Evolutionary conservation across 371 early-diverging fungal species (phyloP).

Genomic region (Mycotypha africana): DNA sequence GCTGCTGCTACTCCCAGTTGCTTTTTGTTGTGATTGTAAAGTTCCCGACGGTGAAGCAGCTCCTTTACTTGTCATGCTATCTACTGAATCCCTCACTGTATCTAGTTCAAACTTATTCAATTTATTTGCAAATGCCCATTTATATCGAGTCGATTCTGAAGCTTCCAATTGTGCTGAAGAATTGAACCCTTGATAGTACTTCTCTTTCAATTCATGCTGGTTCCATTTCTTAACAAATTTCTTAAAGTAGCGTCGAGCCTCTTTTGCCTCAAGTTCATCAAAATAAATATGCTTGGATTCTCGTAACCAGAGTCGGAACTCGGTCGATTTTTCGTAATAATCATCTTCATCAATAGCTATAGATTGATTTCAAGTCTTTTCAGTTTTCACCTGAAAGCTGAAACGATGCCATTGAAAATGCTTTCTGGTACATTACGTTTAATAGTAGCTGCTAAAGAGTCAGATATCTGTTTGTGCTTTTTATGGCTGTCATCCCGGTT

Average conservation of each 20-base stretch:
- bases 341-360: conserved; percentile 62
- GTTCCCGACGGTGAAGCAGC: too few species aligned
- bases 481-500: too few species aligned
- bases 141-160: conserved; percentile 62
- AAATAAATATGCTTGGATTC: conserved; percentile 70
- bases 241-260: conserved; percentile 66
- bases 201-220: conserved; percentile 58
- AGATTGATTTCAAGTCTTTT: too few species aligned
- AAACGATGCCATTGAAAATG: too few species aligned
- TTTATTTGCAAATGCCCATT: conserved; percentile 75
- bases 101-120: conserved; percentile 47
- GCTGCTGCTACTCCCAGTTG: too few species aligned
- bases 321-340: conserved; percentile 70
- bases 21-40: conserved; percentile 9
- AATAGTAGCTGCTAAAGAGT: too few species aligned
- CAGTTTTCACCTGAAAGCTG: too few species aligned
- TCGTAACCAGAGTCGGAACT: conserved; percentile 78
- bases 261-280: conserved; percentile 64
- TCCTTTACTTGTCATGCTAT: conserved; percentile 52
- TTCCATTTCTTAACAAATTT: conserved; percentile 82
- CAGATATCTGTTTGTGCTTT: too few species aligned
- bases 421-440: too few species aligned
- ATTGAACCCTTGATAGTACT: conserved; percentile 63
- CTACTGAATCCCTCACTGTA: conserved; percentile 54
- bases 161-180: conserved; percentile 59